Conservation (phyloP, 768 basidiomycete genomes). For the Cubamyces sp. region DNA sequence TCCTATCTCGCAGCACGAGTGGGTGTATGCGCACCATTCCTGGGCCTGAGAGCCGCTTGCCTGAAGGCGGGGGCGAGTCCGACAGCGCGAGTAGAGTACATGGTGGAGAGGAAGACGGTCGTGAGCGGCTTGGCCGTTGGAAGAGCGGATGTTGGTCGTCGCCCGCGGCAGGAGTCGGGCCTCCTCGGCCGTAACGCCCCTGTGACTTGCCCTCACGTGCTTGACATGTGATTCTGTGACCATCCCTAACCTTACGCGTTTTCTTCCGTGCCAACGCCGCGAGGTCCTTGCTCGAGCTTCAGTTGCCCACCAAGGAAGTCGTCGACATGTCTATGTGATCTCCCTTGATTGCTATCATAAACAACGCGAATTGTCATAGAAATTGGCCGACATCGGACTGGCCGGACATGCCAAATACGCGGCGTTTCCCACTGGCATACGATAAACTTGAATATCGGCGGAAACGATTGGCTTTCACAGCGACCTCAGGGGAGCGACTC, state of each 20-base stretch:
- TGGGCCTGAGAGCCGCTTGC: slow-evolving; percentile 47
- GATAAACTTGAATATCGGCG: no score
- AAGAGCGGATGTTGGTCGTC: slow-evolving; percentile 4
- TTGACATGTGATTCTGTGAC: background rate
- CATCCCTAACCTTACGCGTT: background rate
- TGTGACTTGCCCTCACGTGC: background rate
- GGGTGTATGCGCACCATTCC: slow-evolving; percentile 32
- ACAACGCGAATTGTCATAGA: no score
- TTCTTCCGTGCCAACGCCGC: no score
- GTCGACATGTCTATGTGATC: no score
- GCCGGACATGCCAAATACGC: no score
- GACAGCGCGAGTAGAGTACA: slow-evolving; percentile 53
- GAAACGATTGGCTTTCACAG: no score
- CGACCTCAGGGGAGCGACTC: no score
- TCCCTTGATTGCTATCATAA: no score
- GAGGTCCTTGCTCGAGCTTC: no score
- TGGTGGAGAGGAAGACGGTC: slow-evolving; percentile 23
- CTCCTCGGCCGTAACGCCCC: slow-evolving; percentile 13
- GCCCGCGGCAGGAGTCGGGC: slow-evolving; percentile 5
- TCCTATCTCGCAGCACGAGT: background rate
- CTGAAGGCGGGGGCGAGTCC: slow-evolving; percentile 63
- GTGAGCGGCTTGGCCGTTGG: background rate
- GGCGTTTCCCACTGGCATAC: no score
- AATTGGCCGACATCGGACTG: no score
- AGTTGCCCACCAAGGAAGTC: no score